Evolutionary conservation across 1,284 basidiomycete species (phyloP), one percentile per base, ranked within the genome.

Genomic region (Neotropicomus parvogracilis): DNA sequence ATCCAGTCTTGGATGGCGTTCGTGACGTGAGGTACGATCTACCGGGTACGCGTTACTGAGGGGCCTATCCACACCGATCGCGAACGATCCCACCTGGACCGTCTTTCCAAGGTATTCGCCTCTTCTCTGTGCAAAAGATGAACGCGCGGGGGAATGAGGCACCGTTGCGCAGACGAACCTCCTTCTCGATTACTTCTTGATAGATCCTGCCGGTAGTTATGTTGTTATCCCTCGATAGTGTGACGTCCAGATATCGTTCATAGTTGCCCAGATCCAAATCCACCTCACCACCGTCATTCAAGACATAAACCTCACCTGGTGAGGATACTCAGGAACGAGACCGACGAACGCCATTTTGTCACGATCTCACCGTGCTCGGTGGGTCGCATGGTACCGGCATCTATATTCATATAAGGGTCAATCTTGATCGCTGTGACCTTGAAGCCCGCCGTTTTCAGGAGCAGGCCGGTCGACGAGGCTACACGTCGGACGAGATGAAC

Each of bases 371-470:
- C 97, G 68, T 99, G 95, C 71, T 99, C 95, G 29, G 94, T 97
- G 12, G 95, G 97, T 35, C 93, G 83, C 95, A 99, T 99, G 27
- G 95, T 98, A 36, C 97, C 97, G 31, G 95, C 97, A 79, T 99
- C 95, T 63, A 99, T 97, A 75, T 99, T 99, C 95, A 99, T 98
- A 68, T 99, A 99, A 19, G 95, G 95, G 70, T 99, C 95, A 61
- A 99, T 98, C 75, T 99, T 99, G 78, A 99, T 98, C 21, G 97
- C 90, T 2, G 97, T 99, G 63, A 98, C 95, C 70, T 94, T 95
- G 56, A 97, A 78, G 38, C 95, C 95, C 28, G 88, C 84, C 40
- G 92, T 98, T 76, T 98, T 98, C 68, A 99, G 79, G 46, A 99
- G 79, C 44, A 99, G 77, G 55, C 95, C 95, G 14, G 97, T 98